phyloP scores from a whole-genome alignment of 345 rosid genomes.

The Lepidium aucheri region DNA sequence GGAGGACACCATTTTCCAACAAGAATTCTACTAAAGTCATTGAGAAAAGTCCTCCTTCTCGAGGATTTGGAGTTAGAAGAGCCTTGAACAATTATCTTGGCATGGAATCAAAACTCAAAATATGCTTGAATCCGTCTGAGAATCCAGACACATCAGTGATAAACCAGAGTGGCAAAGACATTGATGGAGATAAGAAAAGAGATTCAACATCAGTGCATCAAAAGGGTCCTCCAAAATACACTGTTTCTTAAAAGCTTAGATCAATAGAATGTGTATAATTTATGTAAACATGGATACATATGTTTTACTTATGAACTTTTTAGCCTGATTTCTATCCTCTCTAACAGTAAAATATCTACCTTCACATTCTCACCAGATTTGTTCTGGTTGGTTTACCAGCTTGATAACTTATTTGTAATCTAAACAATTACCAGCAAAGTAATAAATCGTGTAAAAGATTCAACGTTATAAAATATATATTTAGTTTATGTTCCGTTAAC shows the following conservation, averaged over 20 bases:
- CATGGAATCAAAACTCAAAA: conserved; percentile 54
- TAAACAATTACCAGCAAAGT: too few species aligned
- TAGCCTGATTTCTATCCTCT: not conserved
- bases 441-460: too few species aligned
- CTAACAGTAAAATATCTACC: not conserved
- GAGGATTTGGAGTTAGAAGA: conserved; percentile 85
- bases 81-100: conserved; percentile 73
- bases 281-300: conserved; percentile 4
- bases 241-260: conserved; percentile 24
- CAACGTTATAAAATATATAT: too few species aligned
- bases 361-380: too few species aligned
- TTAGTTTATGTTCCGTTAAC: not conserved
- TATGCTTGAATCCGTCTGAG: conserved; percentile 40
- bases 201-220: conserved; percentile 22
- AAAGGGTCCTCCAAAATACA: conserved; percentile 39
- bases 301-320: conserved; percentile 6
- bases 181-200: conserved; percentile 15
- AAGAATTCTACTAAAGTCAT: conserved; percentile 28
- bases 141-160: conserved; percentile 24
- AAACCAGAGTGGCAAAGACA: not conserved
- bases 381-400: too few species aligned
- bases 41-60: conserved; percentile 37
- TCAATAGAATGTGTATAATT: not conserved
- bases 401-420: too few species aligned
- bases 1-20: conserved; percentile 47